These are phyloP conservation scores for Coniochaeta ligniaria DNA, from an alignment of 2,329 filamentous ascomycete genomes.

Conservation along the genomic window DNA sequence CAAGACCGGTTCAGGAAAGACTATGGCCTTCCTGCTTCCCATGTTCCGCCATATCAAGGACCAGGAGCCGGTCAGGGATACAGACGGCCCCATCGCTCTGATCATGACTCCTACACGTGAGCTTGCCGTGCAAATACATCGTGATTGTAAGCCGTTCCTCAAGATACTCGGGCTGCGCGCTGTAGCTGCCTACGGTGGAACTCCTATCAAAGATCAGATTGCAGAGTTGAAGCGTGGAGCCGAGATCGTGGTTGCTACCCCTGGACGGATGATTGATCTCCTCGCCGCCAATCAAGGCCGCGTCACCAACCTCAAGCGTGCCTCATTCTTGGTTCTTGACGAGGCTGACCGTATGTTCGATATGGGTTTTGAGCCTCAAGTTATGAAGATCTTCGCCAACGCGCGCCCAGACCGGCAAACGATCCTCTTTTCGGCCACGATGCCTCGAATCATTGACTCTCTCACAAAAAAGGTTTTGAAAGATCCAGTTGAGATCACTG, in stretches of 20 bases:
- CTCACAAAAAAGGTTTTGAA: slow-evolving; percentile 82
- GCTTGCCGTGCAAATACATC: slow-evolving; percentile 86
- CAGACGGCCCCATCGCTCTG: slow-evolving; percentile 80
- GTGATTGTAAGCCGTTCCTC: slow-evolving; percentile 89
- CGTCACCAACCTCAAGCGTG: slow-evolving; percentile 81
- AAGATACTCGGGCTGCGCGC: slow-evolving; percentile 79
- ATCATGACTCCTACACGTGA: slow-evolving; percentile 95
- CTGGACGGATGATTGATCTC: slow-evolving; percentile 92
- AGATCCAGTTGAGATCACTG: slow-evolving; percentile 83
- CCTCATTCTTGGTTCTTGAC: slow-evolving; percentile 91
- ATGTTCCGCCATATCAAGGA: slow-evolving; percentile 99
- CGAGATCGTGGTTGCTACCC: slow-evolving; percentile 91
- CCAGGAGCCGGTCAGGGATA: slow-evolving; percentile 71
- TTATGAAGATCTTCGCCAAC: slow-evolving; percentile 92
- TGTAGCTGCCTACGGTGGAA: slow-evolving; percentile 90
- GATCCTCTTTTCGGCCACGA: slow-evolving; percentile 92
- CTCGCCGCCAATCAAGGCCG: slow-evolving; percentile 89
- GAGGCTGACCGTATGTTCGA: slow-evolving; percentile 99
- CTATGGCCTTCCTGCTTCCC: slow-evolving; percentile 86
- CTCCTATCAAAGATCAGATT: slow-evolving; percentile 96
- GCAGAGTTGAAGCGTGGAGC: slow-evolving; percentile 91
- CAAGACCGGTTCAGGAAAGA: slow-evolving; percentile 97
- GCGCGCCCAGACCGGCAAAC: slow-evolving; percentile 90
- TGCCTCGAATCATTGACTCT: slow-evolving; percentile 87
- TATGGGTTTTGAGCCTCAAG: slow-evolving; percentile 98